Evolutionary conservation across 2,329 filamentous ascomycete species (phyloP).

Genomic region (Apiospora marii): DNA sequence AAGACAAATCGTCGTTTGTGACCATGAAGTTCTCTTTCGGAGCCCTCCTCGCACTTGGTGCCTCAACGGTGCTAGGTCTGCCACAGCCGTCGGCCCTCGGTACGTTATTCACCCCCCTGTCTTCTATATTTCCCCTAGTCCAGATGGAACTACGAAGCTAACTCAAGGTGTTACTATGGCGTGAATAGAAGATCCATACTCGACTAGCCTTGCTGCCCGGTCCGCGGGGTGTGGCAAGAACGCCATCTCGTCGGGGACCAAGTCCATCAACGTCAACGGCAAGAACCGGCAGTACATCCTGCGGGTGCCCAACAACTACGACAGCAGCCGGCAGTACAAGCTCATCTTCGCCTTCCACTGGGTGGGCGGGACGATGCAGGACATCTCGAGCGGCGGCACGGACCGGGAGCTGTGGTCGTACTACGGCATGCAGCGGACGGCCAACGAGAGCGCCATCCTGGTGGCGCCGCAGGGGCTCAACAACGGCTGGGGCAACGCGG

Average conservation of each 20-base stretch:
- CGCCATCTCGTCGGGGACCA: constrained; percentile 21
- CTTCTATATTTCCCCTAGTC: too few relatives aligned
- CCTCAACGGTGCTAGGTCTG: neutral
- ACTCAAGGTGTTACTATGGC: neutral
- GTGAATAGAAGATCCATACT: neutral
- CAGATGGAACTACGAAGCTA: neutral
- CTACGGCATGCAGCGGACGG: constrained; percentile 24
- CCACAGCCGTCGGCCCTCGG: neutral
- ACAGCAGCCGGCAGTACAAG: constrained; percentile 22
- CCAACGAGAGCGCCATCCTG: constrained; percentile 42
- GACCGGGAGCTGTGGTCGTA: constrained; percentile 23
- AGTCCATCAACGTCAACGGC: constrained; percentile 25
- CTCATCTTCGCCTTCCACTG: constrained; percentile 28
- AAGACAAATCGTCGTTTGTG: neutral
- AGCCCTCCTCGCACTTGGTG: constrained; percentile 5
- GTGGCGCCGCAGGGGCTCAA: constrained; percentile 46
- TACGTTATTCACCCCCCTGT: too few relatives aligned
- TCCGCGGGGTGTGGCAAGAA: constrained; percentile 21
- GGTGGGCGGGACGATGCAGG: constrained; percentile 25
- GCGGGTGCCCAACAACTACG: constrained; percentile 25
- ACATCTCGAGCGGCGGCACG: constrained; percentile 24
- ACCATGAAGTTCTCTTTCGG: constrained; percentile 9
- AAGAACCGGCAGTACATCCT: constrained; percentile 24
- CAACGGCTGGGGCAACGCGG: constrained; percentile 47
- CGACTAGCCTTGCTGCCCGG: constrained; percentile 1